Evolutionary conservation across 2,329 filamentous ascomycete species (phyloP), one percentile per base, ranked within the genome.

Genomic region (Lasiodiplodia sp.): DNA sequence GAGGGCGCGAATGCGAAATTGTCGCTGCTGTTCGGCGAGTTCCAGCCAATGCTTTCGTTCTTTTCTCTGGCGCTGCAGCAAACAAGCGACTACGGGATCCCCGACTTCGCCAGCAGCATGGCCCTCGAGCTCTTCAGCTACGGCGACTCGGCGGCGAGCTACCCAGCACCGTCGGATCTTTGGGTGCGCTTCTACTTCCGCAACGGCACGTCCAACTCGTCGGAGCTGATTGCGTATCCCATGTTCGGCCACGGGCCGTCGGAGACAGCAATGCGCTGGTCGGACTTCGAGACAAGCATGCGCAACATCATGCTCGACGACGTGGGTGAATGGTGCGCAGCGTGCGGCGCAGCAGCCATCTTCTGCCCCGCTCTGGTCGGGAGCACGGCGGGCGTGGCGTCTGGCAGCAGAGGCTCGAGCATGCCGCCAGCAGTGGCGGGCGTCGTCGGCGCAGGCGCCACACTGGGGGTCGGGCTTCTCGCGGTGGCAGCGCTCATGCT

Each of bases 141-240:
- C 58, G 57, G 49, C 21, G 6, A n/a, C 40, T 49, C 60, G 3
- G 25, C 40, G 3, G 64, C 44, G 34, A 71, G 73, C 47, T 85
- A 84, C 67, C 83, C 84, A 0, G 63, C 70, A 16, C 72, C 73
- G 0, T 74, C 78, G 3, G 80, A 88, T 25, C 80, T 90, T 51
- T 86, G 79, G 75, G 83, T 89, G 37, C 83, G 85, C 23, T 87
- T 89, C 74, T 79, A 83, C 68, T 84, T 87, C 77, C 85, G 85
- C 72, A 89, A 90, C 72, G 86, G 85, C 60, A 87, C 86, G 0
- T 77, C 79, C 28, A 64, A 70, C 12, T 70, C 76, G 25, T 74
- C 75, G 37, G 72, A 73, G 1, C 79, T 81, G 38, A 74, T 77
- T 18, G 70, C 80, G 0, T 87, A 85, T 70, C 81, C 86, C 2